phyloP scores from a whole-genome alignment of 2,329 filamentous ascomycete species.

The Paecilomyces formosus region DNA sequence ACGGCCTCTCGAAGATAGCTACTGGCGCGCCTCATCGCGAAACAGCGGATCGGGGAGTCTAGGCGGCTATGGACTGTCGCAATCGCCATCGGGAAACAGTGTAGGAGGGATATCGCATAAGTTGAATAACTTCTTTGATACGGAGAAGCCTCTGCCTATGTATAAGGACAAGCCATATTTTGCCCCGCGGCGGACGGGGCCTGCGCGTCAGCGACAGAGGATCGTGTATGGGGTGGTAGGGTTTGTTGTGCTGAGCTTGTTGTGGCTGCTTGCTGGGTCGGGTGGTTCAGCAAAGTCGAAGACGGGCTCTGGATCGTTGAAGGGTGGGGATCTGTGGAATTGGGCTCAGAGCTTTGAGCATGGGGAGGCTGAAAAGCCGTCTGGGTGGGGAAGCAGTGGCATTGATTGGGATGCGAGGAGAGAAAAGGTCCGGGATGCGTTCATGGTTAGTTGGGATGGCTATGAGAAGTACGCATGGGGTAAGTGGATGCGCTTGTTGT shows the following conservation, averaged over 20 bases:
- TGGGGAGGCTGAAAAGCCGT: constrained; percentile 17
- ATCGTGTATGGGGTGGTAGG: constrained; percentile 49
- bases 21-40: constrained; percentile 50
- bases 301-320: constrained; percentile 23
- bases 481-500: constrained; percentile 38
- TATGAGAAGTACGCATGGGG: constrained; percentile 95
- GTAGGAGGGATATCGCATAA: constrained; percentile 47
- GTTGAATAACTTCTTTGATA: constrained; percentile 58
- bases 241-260: constrained; percentile 46
- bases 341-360: constrained; percentile 51
- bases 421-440: constrained; percentile 79
- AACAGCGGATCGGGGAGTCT: constrained; percentile 38
- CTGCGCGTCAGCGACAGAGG: constrained; percentile 58
- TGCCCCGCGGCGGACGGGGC: constrained; percentile 46
- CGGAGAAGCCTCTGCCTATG: constrained; percentile 62
- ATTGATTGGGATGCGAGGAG: constrained; percentile 71
- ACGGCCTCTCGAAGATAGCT: constrained; percentile 57
- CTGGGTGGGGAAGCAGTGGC: constrained; percentile 19
- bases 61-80: constrained; percentile 29
- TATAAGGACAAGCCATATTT: constrained; percentile 98
- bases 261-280: constrained; percentile 56
- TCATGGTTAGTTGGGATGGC: constrained; percentile 83
- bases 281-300: constrained; percentile 11
- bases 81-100: constrained; percentile 30
- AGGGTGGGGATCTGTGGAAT: constrained; percentile 42